Conservation (phyloP, 2,329 filamentous ascomycete species). For the Teratosphaeria nubilosa region DNA sequence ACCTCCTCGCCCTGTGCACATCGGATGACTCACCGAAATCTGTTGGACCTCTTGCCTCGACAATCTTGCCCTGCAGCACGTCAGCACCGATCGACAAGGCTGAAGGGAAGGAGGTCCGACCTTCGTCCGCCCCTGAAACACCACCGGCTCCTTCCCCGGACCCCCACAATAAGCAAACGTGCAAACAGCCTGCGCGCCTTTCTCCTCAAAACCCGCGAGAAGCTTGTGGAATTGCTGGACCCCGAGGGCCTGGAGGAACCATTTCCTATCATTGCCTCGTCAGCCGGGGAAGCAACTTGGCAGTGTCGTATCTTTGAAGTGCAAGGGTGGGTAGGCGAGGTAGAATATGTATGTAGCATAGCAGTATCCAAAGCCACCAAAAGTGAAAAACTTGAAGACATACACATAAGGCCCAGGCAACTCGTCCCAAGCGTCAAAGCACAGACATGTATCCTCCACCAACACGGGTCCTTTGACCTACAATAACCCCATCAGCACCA, state of each 20-base stretch:
- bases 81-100: slow-evolving; percentile 2
- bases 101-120: slow-evolving; percentile 36
- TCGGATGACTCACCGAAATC: slow-evolving; percentile 60
- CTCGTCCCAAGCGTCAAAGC: slow-evolving; percentile 83
- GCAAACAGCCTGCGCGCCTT: slow-evolving; percentile 84
- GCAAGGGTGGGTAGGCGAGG: no score
- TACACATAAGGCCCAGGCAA: slow-evolving; percentile 95
- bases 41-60: slow-evolving; percentile 67
- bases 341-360: background rate
- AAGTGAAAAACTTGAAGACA: slow-evolving; percentile 20
- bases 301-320: background rate
- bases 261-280: slow-evolving; percentile 56
- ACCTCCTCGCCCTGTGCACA: background rate
- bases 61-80: slow-evolving; percentile 58
- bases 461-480: slow-evolving; percentile 79
- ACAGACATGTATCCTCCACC: slow-evolving; percentile 90
- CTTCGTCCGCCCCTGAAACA: slow-evolving; percentile 85
- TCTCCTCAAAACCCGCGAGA: slow-evolving; percentile 78
- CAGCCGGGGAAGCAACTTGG: no score
- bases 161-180: slow-evolving; percentile 89
- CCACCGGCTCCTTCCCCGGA: slow-evolving; percentile 68
- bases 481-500: slow-evolving; percentile 40
- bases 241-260: slow-evolving; percentile 78
- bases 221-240: slow-evolving; percentile 82
- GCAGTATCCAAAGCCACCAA: background rate